Conservation (phyloP, 441 rosid genomes). For the Mallotus repandus region DNA sequence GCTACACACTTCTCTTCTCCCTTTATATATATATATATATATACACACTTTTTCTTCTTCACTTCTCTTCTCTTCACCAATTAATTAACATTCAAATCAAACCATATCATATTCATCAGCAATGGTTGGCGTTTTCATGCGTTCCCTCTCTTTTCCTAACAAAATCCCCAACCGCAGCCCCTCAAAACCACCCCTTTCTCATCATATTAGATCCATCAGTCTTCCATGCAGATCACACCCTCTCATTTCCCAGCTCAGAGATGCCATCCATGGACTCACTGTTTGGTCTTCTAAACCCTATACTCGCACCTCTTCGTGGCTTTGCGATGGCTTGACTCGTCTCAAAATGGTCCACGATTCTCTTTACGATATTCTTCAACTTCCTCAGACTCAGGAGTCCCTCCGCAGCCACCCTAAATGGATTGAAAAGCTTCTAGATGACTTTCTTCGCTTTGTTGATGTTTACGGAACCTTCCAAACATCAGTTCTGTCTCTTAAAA, state of each 20-base stretch:
- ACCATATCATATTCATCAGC: not conserved
- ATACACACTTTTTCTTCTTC: conserved; percentile 2
- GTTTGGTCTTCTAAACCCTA: conserved; percentile 40
- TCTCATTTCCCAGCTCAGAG: conserved; percentile 53
- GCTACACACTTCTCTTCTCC: conserved; percentile 3
- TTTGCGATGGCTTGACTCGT: conserved; percentile 48
- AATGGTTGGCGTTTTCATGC: conserved; percentile 65
- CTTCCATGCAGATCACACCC: conserved; percentile 71
- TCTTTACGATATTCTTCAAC: conserved; percentile 58
- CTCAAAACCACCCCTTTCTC: conserved; percentile 46
- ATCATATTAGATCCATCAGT: conserved; percentile 65
- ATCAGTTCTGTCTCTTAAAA: conserved; percentile 48
- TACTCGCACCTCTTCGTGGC: conserved; percentile 45
- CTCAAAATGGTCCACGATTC: conserved; percentile 58
- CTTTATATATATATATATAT: conserved; percentile 17
- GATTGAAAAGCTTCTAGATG: conserved; percentile 72
- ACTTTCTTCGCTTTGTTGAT: conserved; percentile 64
- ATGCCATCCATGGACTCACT: conserved; percentile 41
- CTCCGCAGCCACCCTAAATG: conserved; percentile 45
- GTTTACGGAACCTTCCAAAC: conserved; percentile 75
- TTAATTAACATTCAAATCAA: not conserved
- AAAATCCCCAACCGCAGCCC: conserved; percentile 39
- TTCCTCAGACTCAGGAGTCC: conserved; percentile 65
- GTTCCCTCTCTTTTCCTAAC: conserved; percentile 71
- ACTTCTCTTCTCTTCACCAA: not conserved